phyloP scores from a whole-genome alignment of 257 asterid genomes.

The Solanum bulbocastanum region DNA sequence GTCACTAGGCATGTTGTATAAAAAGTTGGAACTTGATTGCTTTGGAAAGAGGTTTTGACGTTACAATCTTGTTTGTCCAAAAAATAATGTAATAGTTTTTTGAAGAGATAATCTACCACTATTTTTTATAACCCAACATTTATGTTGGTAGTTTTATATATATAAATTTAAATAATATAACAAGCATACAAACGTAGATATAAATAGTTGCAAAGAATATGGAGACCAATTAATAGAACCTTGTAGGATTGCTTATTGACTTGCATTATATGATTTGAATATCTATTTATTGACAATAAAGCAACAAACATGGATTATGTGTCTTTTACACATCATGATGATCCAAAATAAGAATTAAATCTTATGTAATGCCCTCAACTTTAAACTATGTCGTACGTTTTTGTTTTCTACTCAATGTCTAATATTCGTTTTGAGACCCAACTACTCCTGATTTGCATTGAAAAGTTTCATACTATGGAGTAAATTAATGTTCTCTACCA shows the following conservation, averaged over 20 bases:
- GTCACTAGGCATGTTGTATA: neutral
- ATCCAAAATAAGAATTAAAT: neutral
- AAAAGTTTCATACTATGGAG: too few species aligned
- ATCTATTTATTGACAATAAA: neutral
- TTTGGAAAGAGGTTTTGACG: neutral
- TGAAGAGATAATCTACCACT: neutral
- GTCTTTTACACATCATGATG: neutral
- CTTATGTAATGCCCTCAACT: neutral
- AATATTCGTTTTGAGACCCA: too few species aligned
- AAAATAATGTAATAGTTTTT: neutral
- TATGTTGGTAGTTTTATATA: neutral
- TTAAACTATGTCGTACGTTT: neutral
- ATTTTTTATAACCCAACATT: neutral
- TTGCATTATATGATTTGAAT: neutral
- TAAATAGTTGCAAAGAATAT: neutral
- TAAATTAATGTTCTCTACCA: too few species aligned
- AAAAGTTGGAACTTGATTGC: neutral
- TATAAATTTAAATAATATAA: neutral
- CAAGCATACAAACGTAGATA: neutral
- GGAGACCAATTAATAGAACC: neutral
- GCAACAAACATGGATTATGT: neutral
- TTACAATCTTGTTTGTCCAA: neutral
- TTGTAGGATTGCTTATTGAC: neutral
- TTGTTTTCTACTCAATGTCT: too few species aligned
- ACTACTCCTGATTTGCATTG: neutral